Evolutionary conservation across 2,329 filamentous ascomycete genomes (phyloP), one percentile per base, ranked within the genome.

Genomic region (Calonectria honghensis): DNA sequence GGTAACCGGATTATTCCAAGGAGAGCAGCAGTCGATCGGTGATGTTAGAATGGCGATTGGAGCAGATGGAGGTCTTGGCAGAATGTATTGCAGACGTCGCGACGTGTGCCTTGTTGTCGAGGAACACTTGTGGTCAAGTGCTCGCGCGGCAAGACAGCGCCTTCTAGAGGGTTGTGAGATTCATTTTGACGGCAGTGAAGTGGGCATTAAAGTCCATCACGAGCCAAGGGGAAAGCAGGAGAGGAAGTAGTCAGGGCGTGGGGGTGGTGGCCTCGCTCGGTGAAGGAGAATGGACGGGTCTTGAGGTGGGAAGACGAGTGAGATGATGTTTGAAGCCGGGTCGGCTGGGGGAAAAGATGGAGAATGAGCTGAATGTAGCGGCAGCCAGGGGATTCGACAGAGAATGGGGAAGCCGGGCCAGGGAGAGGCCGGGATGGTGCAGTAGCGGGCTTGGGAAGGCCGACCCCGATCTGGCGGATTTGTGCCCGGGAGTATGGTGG

Each of bases 171-270:
- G 73, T 74, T 63, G 71, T 75, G 68, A 72, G 74, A 74, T 75
- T 79, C 79, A 81, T 81, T 71, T 79, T 81, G 79, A 69, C 76
- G 79, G 75, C 65, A 72, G 61, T 65, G 65, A 76, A 72, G 67
- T 79, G 77, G 79, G 74, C 73, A 67, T 75, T 66, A 74, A 80
- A 81, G 78, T 78, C 78, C 76, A 79, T 76, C 74, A 73, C 70
- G 66, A 68, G 48, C 50, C 48, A 52, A 54, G 41, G 37, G 65
- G 72, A 75, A 78, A 74, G 18, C 76, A 79, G 69, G 73, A 79
- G 79, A 79, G 72, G 74, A 78, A 79, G 76, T 76, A 77, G 68
- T 72, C 71, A 69, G 71, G 66, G 74, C 75, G 79, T 80, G 79
- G 79, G 79, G 79, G 73, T 70, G 63, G 54, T 68, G 73, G 75